phyloP scores from a whole-genome alignment of 23 red algal species.

The Porphyridium purpureum region DNA sequence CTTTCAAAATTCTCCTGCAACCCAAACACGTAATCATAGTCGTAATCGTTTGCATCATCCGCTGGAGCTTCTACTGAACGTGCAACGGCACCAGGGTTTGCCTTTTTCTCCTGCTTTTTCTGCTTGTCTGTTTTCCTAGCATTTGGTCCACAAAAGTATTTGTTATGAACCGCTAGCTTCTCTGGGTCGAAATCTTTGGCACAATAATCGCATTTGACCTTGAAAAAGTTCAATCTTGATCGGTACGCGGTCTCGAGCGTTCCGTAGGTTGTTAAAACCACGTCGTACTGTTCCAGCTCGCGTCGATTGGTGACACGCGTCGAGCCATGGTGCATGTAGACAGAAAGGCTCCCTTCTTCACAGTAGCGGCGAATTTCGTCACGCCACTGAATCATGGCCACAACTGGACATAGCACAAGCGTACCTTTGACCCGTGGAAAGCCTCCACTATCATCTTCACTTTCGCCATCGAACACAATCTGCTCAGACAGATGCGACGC shows the following conservation, averaged over 20 bases:
- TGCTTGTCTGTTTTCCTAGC: constrained; percentile 1
- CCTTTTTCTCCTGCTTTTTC: background rate
- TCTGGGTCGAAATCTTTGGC: background rate
- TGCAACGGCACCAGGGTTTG: too few species aligned
- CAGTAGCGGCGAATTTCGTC: background rate
- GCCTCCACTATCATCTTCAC: background rate
- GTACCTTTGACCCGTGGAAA: background rate
- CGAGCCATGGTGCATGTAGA: constrained; percentile 1
- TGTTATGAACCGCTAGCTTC: background rate
- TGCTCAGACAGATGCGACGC: background rate
- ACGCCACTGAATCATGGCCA: background rate
- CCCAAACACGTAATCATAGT: too few species aligned
- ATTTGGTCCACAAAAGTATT: background rate
- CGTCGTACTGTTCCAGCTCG: constrained; percentile 5
- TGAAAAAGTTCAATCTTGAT: background rate
- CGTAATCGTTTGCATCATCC: too few species aligned
- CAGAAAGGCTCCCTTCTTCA: background rate
- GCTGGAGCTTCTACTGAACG: too few species aligned
- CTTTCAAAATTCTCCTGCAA: too few species aligned
- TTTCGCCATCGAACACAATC: background rate
- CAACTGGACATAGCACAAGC: background rate
- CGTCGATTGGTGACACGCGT: background rate
- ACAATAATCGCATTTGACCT: background rate
- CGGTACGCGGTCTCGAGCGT: constrained; percentile 8
- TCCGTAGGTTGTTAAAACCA: constrained; percentile 34